phyloP scores from a whole-genome alignment of 2,329 filamentous ascomycete species.

The Rosellinia necatrix region DNA sequence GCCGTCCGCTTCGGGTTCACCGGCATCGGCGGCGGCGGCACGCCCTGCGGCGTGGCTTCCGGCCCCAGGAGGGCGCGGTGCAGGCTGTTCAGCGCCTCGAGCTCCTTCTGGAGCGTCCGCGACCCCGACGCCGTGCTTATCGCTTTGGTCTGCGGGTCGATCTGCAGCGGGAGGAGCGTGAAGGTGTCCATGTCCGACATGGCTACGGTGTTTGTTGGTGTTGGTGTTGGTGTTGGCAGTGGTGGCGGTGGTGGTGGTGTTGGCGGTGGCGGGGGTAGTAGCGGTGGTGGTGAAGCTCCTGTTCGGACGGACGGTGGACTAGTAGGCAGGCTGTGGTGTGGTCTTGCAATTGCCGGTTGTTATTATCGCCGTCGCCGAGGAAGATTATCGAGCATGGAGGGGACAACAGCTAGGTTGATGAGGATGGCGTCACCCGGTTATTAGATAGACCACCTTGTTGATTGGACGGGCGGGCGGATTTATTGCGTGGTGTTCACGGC shows the following conservation, averaged over 20 bases:
- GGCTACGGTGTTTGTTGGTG: no score
- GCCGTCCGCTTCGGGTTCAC: slow-evolving; percentile 91
- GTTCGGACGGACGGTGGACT: background rate
- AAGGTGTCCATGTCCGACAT: slow-evolving; percentile 55
- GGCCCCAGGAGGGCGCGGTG: slow-evolving; percentile 75
- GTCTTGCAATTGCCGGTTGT: background rate
- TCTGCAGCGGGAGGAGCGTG: slow-evolving; percentile 77
- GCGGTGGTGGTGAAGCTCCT: background rate
- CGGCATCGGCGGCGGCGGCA: slow-evolving; percentile 85
- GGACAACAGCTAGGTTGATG: no score
- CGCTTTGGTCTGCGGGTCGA: slow-evolving; percentile 82
- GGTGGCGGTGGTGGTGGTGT: background rate
- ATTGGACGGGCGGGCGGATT: no score
- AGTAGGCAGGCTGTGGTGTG: background rate
- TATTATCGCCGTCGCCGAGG: no score
- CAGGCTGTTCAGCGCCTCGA: slow-evolving; percentile 76
- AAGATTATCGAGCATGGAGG: no score
- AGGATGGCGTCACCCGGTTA: no score
- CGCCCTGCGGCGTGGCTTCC: slow-evolving; percentile 61
- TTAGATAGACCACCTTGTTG: no score
- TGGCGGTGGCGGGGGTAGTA: background rate
- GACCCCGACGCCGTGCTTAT: slow-evolving; percentile 57
- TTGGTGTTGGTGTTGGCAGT: background rate
- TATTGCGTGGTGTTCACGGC: no score
- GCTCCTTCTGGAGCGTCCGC: slow-evolving; percentile 62